A percentile compares a stretch with the other conserved stretches of the same genome.
phyloP scores from a whole-genome alignment of 1,284 basidiomycete species.

The Sanghuangporus weigelae region DNA sequence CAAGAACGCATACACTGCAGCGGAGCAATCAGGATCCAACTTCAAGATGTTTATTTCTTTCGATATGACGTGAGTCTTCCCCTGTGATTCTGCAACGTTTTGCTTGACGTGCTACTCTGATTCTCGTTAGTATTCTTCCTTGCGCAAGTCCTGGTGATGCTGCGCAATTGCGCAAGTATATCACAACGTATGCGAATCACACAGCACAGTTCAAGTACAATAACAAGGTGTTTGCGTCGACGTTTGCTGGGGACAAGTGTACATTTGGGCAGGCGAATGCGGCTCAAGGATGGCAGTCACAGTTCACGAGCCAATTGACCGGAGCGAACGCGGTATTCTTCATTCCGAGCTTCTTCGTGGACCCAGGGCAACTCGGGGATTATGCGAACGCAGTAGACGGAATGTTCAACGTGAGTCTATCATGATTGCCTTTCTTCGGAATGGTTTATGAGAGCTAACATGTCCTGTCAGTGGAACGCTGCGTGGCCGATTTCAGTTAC shows the following conservation, averaged over 20 bases:
- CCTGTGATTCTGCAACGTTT: neutral
- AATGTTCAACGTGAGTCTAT: slow-evolving; percentile 47
- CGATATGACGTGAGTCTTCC: slow-evolving; percentile 61
- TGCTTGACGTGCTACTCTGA: slow-evolving; percentile 8
- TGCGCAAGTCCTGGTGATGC: slow-evolving; percentile 53
- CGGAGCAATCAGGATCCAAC: slow-evolving; percentile 42
- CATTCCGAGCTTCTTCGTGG: slow-evolving; percentile 62
- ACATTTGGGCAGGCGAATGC: slow-evolving; percentile 56
- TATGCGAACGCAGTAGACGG: slow-evolving; percentile 46
- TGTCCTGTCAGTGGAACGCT: slow-evolving; percentile 49
- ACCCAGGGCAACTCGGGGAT: slow-evolving; percentile 43
- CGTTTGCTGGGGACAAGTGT: slow-evolving; percentile 77
- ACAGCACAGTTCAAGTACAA: slow-evolving; percentile 61
- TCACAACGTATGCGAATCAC: slow-evolving; percentile 50
- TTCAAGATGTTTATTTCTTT: slow-evolving; percentile 81
- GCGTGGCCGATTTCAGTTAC: slow-evolving; percentile 60
- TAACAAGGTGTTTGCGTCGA: slow-evolving; percentile 62
- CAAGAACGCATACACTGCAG: slow-evolving; percentile 62
- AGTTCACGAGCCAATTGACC: slow-evolving; percentile 47
- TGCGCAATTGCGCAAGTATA: slow-evolving; percentile 50
- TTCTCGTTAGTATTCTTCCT: slow-evolving; percentile 41
- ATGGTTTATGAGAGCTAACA: neutral
- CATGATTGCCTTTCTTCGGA: neutral
- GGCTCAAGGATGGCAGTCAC: slow-evolving; percentile 49
- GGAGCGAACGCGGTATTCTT: slow-evolving; percentile 50